Evolutionary conservation across 805 yeast genomes (phyloP).

Genomic region (Kurtzmaniella cleridarum): DNA sequence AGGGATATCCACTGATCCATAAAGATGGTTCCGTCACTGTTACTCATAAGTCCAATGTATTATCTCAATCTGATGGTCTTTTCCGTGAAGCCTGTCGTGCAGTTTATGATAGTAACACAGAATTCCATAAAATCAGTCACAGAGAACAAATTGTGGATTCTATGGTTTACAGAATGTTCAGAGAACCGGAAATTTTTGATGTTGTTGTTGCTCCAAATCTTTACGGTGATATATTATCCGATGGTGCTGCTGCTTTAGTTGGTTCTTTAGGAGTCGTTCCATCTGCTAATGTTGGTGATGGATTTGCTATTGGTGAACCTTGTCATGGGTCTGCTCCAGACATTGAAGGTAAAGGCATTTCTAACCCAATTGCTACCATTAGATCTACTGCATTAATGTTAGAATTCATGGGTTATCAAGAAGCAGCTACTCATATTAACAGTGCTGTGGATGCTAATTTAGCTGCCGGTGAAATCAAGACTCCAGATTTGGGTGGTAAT

Average conservation of each 20-base stretch:
- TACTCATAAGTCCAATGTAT: conserved; percentile 94
- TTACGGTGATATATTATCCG: conserved; percentile 94
- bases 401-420: conserved; percentile 89
- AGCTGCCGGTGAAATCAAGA: conserved; percentile 67
- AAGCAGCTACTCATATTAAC: conserved; percentile 88
- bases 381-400: conserved; percentile 96
- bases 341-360: conserved; percentile 89
- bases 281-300: conserved; percentile 95
- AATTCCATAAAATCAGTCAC: conserved; percentile 57
- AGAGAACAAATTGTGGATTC: conserved; percentile 98
- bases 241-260: conserved; percentile 97
- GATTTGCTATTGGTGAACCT: conserved; percentile 97
- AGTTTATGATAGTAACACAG: conserved; percentile 54
- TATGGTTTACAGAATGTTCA: conserved; percentile 98
- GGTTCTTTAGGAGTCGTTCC: conserved; percentile 98
- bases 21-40: conserved; percentile 70
- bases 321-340: conserved; percentile 99
- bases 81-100: conserved; percentile 82
- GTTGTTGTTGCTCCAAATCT: conserved; percentile 98
- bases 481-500: conserved; percentile 95
- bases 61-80: conserved; percentile 88
- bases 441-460: conserved; percentile 92
- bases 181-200: conserved; percentile 96
- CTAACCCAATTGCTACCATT: conserved; percentile 97
- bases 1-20: conserved; percentile 36